Conservation (phyloP, 148 eudicot species). For the Amaranthus palmeri region DNA sequence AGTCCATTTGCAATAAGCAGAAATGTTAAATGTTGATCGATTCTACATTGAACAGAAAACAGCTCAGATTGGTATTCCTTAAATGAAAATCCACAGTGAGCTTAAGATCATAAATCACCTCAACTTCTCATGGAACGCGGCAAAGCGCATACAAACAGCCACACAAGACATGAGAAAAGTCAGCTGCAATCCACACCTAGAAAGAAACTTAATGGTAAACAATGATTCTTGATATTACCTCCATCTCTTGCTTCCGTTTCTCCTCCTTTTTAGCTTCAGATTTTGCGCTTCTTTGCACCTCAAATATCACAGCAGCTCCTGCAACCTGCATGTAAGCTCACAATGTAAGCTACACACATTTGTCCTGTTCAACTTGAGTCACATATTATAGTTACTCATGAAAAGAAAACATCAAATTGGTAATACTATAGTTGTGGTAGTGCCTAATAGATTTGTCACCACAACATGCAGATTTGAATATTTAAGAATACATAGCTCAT, state of each 20-base stretch:
- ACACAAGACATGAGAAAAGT: not conserved
- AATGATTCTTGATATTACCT: slow-evolving; percentile 44
- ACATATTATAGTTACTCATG: not conserved
- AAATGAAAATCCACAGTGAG: too few species aligned
- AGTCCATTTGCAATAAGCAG: too few species aligned
- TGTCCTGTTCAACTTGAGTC: not conserved
- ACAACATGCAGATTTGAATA: not conserved
- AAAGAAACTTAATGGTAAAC: not conserved
- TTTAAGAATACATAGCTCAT: not conserved
- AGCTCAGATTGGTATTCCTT: too few species aligned
- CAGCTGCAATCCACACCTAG: not conserved
- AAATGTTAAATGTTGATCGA: too few species aligned
- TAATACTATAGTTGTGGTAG: not conserved
- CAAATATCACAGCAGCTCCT: slow-evolving; percentile 70
- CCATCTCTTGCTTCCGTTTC: slow-evolving; percentile 57
- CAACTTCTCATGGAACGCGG: not conserved
- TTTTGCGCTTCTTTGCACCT: slow-evolving; percentile 80
- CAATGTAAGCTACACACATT: not conserved
- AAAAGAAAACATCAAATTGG: not conserved
- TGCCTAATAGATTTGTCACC: not conserved
- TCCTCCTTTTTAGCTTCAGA: slow-evolving; percentile 92
- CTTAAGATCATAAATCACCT: not conserved
- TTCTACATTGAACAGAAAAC: too few species aligned
- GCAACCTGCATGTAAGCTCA: slow-evolving; percentile 53
- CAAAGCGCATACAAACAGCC: not conserved